Evolutionary conservation across 78 protist genomes (phyloP), one percentile per base, ranked within the genome.

Genomic region (Speleostelium caveatum): DNA sequence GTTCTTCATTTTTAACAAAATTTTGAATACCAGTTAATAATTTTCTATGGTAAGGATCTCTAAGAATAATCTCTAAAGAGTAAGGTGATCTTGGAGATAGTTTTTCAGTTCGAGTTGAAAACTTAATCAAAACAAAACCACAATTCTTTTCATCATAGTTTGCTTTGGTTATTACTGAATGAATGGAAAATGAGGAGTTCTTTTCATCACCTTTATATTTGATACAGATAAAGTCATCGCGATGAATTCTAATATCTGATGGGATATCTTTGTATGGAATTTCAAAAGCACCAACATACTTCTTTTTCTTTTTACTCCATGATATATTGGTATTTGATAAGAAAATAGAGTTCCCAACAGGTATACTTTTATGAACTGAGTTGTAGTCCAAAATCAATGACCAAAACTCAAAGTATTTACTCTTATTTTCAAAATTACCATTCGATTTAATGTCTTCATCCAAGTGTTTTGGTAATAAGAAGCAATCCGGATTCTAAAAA

Each of bases 291-390:
- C 91, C 91, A 69, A 69, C 63, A 83, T 83, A 83, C 26, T 83
- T 83, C 51, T 71, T 83, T 22, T 83, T 83, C 71, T 83, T 83
- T 49, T 83, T 83, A n/a, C 73, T 59, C 78, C 78, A 83, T 28
- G 79, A 69, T 10, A 83, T 69, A 1, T n/a, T 24, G 2, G 36
- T 63, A 60, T 72, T 59, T 19, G 26, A 59, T 22, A 63, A 59
- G 35, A 21, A 69, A 41, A 83, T 33, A 33, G 91, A 69, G 12
- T n/a, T 14, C 10, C 69, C 35, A 24, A 22, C 69, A 10, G 60
- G 24, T 21, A 83, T 30, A n/a, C 24, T 30, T 3, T 83, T 83
- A 33, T 67, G 22, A 17, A 60, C 26, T 56, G 91, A 67, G 58
- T 69, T 83, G 8, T 59, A 21, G 60, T 83, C 91, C 21, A 83